Evolutionary conservation across 2,329 filamentous ascomycete genomes (phyloP), one percentile per base, ranked within the genome.

Genomic region (Raffaelea ambrosiae): DNA sequence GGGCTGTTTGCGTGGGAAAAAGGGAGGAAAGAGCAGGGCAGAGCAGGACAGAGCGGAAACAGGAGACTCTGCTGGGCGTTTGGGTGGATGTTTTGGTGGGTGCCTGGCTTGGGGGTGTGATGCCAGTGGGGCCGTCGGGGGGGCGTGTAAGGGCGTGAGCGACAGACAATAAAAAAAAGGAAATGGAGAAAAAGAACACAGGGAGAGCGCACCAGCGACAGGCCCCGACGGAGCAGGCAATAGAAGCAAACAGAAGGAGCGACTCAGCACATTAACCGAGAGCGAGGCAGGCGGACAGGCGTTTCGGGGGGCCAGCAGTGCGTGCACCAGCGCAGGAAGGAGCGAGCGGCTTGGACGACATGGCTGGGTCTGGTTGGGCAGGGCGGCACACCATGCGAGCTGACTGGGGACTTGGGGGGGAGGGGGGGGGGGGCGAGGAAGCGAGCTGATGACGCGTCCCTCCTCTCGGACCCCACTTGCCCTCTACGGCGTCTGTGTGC

Each of bases 31-130:
- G n/a, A n/a, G n/a, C n/a, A n/a, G n/a, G n/a, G n/a, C n/a, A n/a
- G n/a, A 46, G 38, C 36, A 33, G 41, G 31, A 43, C 36, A 19
- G 35, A 38, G 41, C 31, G 44, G 47, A 49, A 43, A 52, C 44
- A 48, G 47, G 47, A 49, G 44, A 47, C 35, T 52, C 35, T 35
- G 40, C 21, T 48, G 41, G 44, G 33, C 20, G 35, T 38, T 7
- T 38, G 13, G 35, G 26, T 29, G 26, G 26, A 29, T 29, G 26
- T 29, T 29, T 29, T 23, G 22, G 20, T 48, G 48, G 45, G 42
- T 50, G 48, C 39, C 42, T 48, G 43, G 31, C 21, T 33, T 21
- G 48, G 48, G 48, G 19, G 35, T 38, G 35, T n/a, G 16, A 38
- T 38, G 13, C 35, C 35, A 38, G 35, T 38, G 35, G 35, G 35